Evolutionary conservation across 2,329 filamentous ascomycete species (phyloP), one percentile per base, ranked within the genome.

Genomic region (Tothia fuscella): DNA sequence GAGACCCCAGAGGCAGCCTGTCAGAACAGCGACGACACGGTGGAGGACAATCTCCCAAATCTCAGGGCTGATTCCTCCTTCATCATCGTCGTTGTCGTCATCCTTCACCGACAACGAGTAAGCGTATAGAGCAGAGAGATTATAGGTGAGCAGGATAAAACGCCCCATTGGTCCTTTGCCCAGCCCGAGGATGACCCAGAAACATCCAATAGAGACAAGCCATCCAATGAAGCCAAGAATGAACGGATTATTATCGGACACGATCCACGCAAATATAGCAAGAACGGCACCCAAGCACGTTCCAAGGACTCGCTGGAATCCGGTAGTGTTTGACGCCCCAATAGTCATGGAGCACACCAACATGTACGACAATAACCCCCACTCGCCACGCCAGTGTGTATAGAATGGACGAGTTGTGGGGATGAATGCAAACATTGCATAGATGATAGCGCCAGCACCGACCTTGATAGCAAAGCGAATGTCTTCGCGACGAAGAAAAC

Each of bases 331-430:
- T 19, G 87, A 85, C 6, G 91, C 87, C 21, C 91, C 91, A 17
- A 95, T 89, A 0, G 89, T 98, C 87, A 95, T 96, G 28, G 84
- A 87, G 56, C 88, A 93, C 19, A 98, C 91, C 55, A 96, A 78
- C 89, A 96, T 96, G 66, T 94, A 96, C 0, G 87, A 94, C 42
- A 98, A 61, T 2, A 98, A 70, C 17, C 91, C 91, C 91, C 91
- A 98, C 68, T 98, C 91, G 22, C 89, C 89, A 57, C 89, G 73
- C 86, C 88, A 96, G 53, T 81, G 80, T 40, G 78, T 72, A 57
- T 95, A 98, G 16, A 82, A 71, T 0, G 83, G 82, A 40, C 87
- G 71, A 2, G 87, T 93, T 6, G 72, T 65, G 1, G 78, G 74
- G 25, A 95, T 72, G 54, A 94, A 98, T 2, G 91, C 81, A 50